These are phyloP conservation scores for Saitozyma podzolica DNA, from an alignment of 768 basidiomycete species.

Conservation along the genomic window DNA sequence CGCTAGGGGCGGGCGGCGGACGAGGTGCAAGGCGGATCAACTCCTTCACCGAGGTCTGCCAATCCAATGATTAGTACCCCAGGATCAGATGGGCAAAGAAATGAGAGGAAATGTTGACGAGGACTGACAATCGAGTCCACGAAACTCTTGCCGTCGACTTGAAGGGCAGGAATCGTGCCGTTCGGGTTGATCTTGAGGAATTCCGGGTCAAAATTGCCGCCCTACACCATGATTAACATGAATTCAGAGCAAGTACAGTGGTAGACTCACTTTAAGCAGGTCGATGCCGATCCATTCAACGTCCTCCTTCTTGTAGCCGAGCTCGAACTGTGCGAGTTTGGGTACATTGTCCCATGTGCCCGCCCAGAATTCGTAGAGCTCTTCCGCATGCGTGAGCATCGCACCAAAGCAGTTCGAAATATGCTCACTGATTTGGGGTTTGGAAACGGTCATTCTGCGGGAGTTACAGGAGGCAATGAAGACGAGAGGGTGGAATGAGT, in stretches of 20 bases:
- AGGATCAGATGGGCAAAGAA: too few relatives aligned
- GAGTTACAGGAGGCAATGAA: too few relatives aligned
- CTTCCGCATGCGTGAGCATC: constrained; percentile 8
- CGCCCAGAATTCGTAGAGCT: constrained; percentile 39
- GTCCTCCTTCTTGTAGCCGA: constrained; percentile 31
- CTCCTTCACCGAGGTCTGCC: too few relatives aligned
- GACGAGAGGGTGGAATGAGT: too few relatives aligned
- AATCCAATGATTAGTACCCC: too few relatives aligned
- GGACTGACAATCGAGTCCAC: constrained; percentile 35
- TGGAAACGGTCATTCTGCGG: too few relatives aligned
- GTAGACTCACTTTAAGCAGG: constrained; percentile 39
- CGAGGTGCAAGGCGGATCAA: too few relatives aligned
- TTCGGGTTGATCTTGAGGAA: constrained; percentile 42
- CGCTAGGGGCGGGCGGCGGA: too few relatives aligned
- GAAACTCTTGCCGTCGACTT: constrained; percentile 33
- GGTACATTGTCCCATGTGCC: constrained; percentile 46
- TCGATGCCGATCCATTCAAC: constrained; percentile 37
- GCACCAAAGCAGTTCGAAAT: too few relatives aligned
- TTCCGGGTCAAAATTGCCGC: constrained; percentile 44
- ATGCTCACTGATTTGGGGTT: too few relatives aligned
- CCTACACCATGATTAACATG: constrained; percentile 10
- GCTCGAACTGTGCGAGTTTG: constrained; percentile 35
- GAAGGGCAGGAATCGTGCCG: constrained; percentile 38
- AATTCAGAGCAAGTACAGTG: background rate
- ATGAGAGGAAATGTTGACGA: too few relatives aligned